Evolutionary conservation across 2,329 filamentous ascomycete genomes (phyloP), one percentile per base, ranked within the genome.

Genomic region (Penicillium sp.): DNA sequence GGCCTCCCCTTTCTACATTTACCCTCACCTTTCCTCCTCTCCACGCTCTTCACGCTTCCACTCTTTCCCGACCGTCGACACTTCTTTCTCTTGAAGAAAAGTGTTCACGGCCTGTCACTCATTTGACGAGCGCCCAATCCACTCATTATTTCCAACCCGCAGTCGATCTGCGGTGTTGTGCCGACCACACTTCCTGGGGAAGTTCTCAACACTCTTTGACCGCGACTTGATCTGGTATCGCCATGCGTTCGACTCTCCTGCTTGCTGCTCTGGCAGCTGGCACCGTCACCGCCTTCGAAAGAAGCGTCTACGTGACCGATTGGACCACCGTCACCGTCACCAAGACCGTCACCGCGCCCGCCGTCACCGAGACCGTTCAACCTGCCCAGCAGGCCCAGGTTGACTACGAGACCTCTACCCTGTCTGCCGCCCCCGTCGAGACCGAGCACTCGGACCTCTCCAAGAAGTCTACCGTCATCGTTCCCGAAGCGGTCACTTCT

Each of bases 251-350:
- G 42, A 62, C 69, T 41, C 50, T 73, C 39, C 49, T 72, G 47
- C 48, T 73, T 42, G 64, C 66, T 46, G 70, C 69, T 42, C 56
- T 73, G 51, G 70, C 69, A 44, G 61, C 66, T 30, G 63, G 69
- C 35, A 51, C 67, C 53, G 70, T 66, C 46, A 63, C 63, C 38
- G 69, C 68, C 20, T 36, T 69, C 39, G 60, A 70, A 43, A 71
- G 71, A 62, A 68, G 67, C 48, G 63, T 62, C 28, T 69, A 69
- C 44, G 65, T 65, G 38, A 73, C 69, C 47, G 69, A 73, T 30
- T 65, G 70, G 63, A 69, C 65, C 28, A 53, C 68, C 39, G 61
- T 68, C 45, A 73, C 70, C 33, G 61, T 70, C 42, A 74, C 72
- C 53, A 59, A 63, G 46, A 72, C 68, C 22, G 62, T 73, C 43